These are phyloP conservation scores for Nakazawaea laoshanensis DNA, from an alignment of 805 yeast species.

Conservation along the genomic window DNA sequence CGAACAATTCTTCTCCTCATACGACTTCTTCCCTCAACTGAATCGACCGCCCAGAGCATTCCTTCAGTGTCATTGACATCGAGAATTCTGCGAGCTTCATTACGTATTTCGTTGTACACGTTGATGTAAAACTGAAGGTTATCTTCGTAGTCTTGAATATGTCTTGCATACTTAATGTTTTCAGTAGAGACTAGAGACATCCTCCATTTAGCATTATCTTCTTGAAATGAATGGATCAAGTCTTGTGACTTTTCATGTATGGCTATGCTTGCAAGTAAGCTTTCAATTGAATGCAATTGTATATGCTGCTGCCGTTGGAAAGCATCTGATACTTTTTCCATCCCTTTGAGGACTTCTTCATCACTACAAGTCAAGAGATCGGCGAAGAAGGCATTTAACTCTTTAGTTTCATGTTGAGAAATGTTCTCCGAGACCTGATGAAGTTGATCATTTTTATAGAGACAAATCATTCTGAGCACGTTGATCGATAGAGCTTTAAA, in stretches of 20 bases:
- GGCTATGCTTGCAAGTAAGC: too few species aligned
- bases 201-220: slow-evolving; percentile 25
- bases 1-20: slow-evolving; percentile 56
- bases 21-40: slow-evolving; percentile 61
- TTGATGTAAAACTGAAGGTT: slow-evolving; percentile 40
- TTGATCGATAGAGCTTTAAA: slow-evolving; percentile 18
- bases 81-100: slow-evolving; percentile 30
- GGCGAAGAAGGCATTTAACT: slow-evolving; percentile 17
- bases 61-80: slow-evolving; percentile 15
- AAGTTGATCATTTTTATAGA: slow-evolving; percentile 22
- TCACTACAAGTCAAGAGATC: slow-evolving; percentile 17
- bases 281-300: too few species aligned
- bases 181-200: slow-evolving; percentile 35
- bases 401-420: slow-evolving; percentile 7
- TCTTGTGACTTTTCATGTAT: background rate
- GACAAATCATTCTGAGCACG: slow-evolving; percentile 22
- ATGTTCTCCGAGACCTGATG: slow-evolving; percentile 18
- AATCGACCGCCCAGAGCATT: slow-evolving; percentile 45
- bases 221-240: slow-evolving; percentile 15
- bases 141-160: slow-evolving; percentile 59
- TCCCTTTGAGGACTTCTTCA: slow-evolving; percentile 16
- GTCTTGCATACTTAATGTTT: slow-evolving; percentile 38
- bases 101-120: slow-evolving; percentile 37
- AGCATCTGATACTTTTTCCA: too few species aligned
- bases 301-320: too few species aligned